phyloP scores from a whole-genome alignment of 345 rosid species.

The Theobroma cacao region DNA sequence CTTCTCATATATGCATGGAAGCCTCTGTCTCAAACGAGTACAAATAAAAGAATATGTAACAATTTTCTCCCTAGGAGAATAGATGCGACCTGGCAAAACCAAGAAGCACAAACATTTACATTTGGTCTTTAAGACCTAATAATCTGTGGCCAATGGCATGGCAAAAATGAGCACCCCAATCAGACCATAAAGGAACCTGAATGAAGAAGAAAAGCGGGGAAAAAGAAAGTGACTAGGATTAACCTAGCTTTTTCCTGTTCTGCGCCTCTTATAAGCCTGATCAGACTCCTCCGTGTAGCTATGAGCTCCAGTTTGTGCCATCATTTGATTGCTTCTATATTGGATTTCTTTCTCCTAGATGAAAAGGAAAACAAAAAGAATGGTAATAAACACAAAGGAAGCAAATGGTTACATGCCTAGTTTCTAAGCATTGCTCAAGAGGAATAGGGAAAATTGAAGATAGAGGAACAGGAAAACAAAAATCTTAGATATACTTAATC shows the following conservation, averaged over 20 bases:
- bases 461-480: not conserved
- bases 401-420: not conserved
- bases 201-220: slow-evolving; percentile 8
- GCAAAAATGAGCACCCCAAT: slow-evolving; percentile 18
- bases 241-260: slow-evolving; percentile 35
- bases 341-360: slow-evolving; percentile 37
- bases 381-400: not conserved
- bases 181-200: slow-evolving; percentile 5
- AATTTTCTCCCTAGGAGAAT: not conserved
- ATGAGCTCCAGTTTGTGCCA: slow-evolving; percentile 33
- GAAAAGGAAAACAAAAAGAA: not conserved
- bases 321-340: slow-evolving; percentile 29
- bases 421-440: not conserved
- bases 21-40: slow-evolving; percentile 15
- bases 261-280: slow-evolving; percentile 42
- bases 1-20: slow-evolving; percentile 25
- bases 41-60: slow-evolving; percentile 18
- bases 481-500: not conserved
- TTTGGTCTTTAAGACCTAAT: slow-evolving; percentile 23
- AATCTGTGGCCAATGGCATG: slow-evolving; percentile 4
- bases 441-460: not conserved
- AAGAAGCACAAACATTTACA: slow-evolving; percentile 34
- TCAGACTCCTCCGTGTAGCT: slow-evolving; percentile 33
- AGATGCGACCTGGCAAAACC: slow-evolving; percentile 23
- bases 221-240: slow-evolving; percentile 12